Evolutionary conservation across 1,139 yeast genomes (phyloP), one percentile per base, ranked within the genome.

Genomic region (Yamadazyma trypodendri): DNA sequence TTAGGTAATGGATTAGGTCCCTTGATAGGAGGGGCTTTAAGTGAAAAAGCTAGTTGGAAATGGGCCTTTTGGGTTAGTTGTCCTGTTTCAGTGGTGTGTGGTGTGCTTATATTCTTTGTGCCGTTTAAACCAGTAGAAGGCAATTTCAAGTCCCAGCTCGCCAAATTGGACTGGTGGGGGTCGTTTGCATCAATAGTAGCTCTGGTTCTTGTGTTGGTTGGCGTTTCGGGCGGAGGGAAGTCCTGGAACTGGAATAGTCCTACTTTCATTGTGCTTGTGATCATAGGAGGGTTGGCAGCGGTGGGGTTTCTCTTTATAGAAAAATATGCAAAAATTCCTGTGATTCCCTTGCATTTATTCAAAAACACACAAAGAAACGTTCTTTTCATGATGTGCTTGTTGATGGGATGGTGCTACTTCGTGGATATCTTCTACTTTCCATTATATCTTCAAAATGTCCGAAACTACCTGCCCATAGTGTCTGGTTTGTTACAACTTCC

Each of bases 1-100:
- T 43, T 76, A 4, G 84, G 83, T 2, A 73, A 72, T 46, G 75
- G 75, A 0, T 42, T 72, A 6, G 83, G 82, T 0, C 83, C 83
- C 0, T 68, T 78, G 36, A 50, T 78, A 9, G 77, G 77, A 45
- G 75, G 78, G 16, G 74, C 68, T 0, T 70, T 77, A 43, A 65
- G 72, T 20, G 58, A 63, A 31, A 60, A 61, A 41, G 56, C 55
- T 13, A 44, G 63, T 20, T 79, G 84, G 84, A 65, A 78, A 45
- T 63, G 70, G 44, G 64, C 70, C 36, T 77, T 68, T 46, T 72
- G 66, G 53, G 57, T 69, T 39, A 52, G 71, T 44, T 65, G 70
- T 21, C 79, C 80, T 0, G 42, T 72, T 14, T 61, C 67, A 2
- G 45, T 62, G 9, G 59, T 60, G 9, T 51, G 58, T 40, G 45